Evolutionary conservation across 1,284 basidiomycete genomes (phyloP).

Genomic region (Veloporphyrellus conicus): DNA sequence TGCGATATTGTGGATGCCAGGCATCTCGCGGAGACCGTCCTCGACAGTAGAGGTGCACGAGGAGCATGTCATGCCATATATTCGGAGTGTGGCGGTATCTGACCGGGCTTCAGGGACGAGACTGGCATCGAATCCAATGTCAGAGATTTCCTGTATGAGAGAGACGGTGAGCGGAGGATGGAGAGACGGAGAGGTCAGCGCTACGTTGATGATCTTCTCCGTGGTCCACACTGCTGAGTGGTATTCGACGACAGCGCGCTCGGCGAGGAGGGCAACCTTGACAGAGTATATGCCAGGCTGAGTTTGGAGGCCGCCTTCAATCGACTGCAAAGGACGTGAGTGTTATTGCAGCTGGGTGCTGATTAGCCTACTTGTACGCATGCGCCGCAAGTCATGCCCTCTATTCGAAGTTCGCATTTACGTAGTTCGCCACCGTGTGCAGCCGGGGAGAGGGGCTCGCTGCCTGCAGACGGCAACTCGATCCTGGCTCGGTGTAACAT

Average conservation of each 20-base stretch:
- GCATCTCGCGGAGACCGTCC: conserved; percentile 60
- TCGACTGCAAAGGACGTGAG: conserved; percentile 56
- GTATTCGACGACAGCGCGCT: conserved; percentile 88
- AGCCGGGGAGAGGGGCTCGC: conserved; percentile 37
- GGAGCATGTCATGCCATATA: conserved; percentile 91
- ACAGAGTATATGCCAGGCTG: conserved; percentile 84
- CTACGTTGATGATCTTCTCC: conserved; percentile 73
- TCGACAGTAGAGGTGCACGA: conserved; percentile 81
- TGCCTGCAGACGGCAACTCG: conserved; percentile 22
- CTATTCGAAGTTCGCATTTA: conserved; percentile 71
- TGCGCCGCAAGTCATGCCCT: conserved; percentile 89
- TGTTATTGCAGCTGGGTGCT: not conserved
- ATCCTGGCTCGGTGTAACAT: conserved; percentile 9
- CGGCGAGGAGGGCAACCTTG: conserved; percentile 91
- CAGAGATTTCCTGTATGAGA: conserved; percentile 71
- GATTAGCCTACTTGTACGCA: conserved; percentile 73
- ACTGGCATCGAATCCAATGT: conserved; percentile 88
- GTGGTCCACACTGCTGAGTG: conserved; percentile 78
- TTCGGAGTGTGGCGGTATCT: conserved; percentile 67
- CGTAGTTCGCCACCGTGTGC: conserved; percentile 23
- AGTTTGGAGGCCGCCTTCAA: conserved; percentile 83
- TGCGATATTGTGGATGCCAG: conserved; percentile 71
- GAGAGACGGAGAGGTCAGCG: conserved; percentile 21
- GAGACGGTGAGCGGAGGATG: conserved; percentile 10
- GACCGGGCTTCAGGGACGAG: conserved; percentile 59